Evolutionary conservation across 495 filamentous ascomycete genomes (phyloP), one percentile per base, ranked within the genome.

Genomic region (Xylaria acuta): DNA sequence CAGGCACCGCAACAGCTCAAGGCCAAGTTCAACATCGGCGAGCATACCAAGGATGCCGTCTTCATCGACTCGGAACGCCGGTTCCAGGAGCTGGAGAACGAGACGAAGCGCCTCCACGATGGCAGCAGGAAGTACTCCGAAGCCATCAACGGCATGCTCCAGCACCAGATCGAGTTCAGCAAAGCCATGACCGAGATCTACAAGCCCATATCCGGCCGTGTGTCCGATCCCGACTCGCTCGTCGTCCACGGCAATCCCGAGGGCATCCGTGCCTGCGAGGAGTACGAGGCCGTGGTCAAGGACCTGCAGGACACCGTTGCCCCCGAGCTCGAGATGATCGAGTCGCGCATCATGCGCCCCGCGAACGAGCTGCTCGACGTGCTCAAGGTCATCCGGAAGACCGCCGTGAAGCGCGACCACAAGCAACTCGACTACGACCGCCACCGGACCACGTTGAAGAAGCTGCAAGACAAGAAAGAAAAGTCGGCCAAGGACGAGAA

Each of bases 81-180:
- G 34, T 99, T 99, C 78, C 84, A 93, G 67, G 97, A 99, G 82
- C 89, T 99, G 70, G 96, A 99, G 83, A 88, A 84, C 78, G 96
- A 99, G 83, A 98, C 97, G 25, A 97, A 97, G 86, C 93, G 91
- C 78, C 90, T 99, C 7, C 95, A 98, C 82, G 93, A 96, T 84
- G 94, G 97, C 78, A 95, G 92, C 36, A 92, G 94, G 80, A 97
- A 96, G 84, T 95, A 99, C 82, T 97, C 96, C 75, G 90, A 97
- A 51, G 94, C 96, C 79, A 97, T 99, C 80, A 98, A 98, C 82
- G 93, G 94, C 85, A 99, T 99, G 96, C 85, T 99, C 75, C 90
- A 85, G 81, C 94, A 97, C 83, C 96, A 99, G 82, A 98, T 98
- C 86, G 97, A 97, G 82, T 99, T 99, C 86, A 97, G 95, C 75